Conservation (phyloP, 192 early-diverging fungal genomes). For the Backusella australiensis region DNA sequence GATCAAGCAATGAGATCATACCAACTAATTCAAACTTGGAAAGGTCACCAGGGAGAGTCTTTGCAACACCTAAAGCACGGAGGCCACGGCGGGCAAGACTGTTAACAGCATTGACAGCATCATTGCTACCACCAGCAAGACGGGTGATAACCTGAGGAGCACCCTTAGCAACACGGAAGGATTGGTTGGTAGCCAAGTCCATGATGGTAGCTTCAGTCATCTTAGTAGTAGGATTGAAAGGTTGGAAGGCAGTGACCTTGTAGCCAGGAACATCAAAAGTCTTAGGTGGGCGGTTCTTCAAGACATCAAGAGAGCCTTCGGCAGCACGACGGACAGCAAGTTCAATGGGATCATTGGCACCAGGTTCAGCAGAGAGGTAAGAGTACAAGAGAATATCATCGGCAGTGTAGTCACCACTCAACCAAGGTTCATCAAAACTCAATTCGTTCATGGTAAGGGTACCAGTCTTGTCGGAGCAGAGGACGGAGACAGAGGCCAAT, state of each 20-base stretch:
- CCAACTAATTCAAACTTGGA: slow-evolving; percentile 79
- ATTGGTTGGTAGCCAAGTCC: slow-evolving; percentile 63
- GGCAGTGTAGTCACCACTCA: slow-evolving; percentile 61
- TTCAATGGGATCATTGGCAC: slow-evolving; percentile 90
- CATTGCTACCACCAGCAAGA: slow-evolving; percentile 78
- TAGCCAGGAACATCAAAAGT: slow-evolving; percentile 81
- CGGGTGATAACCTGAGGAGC: slow-evolving; percentile 91
- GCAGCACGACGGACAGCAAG: slow-evolving; percentile 81
- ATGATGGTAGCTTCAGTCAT: slow-evolving; percentile 82
- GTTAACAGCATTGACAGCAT: slow-evolving; percentile 82
- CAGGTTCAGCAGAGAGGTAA: slow-evolving; percentile 82
- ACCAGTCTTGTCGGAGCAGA: slow-evolving; percentile 86
- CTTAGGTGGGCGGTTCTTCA: slow-evolving; percentile 35
- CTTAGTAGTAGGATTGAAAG: slow-evolving; percentile 88
- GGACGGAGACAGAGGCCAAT: slow-evolving; percentile 84
- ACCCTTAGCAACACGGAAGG: slow-evolving; percentile 91
- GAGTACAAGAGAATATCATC: slow-evolving; percentile 82
- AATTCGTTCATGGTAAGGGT: slow-evolving; percentile 91
- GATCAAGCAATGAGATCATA: slow-evolving; percentile 84
- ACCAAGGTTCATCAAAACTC: slow-evolving; percentile 83
- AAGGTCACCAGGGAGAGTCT: slow-evolving; percentile 59
- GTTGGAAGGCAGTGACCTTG: slow-evolving; percentile 79
- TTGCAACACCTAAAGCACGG: slow-evolving; percentile 62
- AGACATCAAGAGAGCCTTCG: slow-evolving; percentile 45
- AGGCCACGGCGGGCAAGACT: slow-evolving; percentile 82